Percentiles rank a stretch among this genome's conserved stretches.
Conservation (phyloP, 2,329 filamentous ascomycete species). For the Fusarium keratoplasticum region DNA sequence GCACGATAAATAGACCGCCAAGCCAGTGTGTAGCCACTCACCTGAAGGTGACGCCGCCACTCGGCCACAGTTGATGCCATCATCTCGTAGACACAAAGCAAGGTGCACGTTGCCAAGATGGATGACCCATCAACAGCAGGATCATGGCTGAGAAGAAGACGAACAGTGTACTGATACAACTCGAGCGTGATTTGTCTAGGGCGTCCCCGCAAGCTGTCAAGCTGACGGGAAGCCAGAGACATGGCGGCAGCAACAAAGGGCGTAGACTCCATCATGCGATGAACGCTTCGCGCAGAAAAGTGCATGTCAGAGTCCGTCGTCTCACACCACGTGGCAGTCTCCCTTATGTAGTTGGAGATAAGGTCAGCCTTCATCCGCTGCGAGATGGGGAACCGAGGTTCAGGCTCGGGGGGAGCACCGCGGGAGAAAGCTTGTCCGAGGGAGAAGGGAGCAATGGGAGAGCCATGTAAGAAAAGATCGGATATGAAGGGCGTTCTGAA, state of each 20-base stretch:
- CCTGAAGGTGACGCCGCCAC: not conserved
- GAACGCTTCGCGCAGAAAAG: not conserved
- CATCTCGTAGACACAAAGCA: not conserved
- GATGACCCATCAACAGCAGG: not conserved
- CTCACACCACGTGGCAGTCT: not conserved
- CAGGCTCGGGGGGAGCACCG: not conserved
- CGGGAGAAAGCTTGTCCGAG: not conserved
- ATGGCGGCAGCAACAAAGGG: not conserved
- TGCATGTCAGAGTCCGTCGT: not conserved
- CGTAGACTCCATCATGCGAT: not conserved
- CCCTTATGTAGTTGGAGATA: not conserved
- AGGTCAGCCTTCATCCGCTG: not conserved
- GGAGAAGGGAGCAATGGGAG: not conserved
- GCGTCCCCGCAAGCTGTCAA: not conserved
- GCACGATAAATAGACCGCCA: not conserved
- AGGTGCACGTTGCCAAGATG: not conserved
- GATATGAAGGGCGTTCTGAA: not conserved
- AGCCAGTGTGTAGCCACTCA: not conserved
- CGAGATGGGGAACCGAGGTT: not conserved
- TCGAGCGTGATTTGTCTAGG: not conserved
- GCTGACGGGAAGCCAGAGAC: not conserved
- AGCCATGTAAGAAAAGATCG: not conserved
- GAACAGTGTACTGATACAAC: not conserved
- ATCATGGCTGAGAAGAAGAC: not conserved
- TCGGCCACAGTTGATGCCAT: not conserved